A percentile compares a stretch with the other conserved stretches of the same genome.
Conservation (phyloP, 495 filamentous ascomycete genomes). For the Amniculicola lignicola region DNA sequence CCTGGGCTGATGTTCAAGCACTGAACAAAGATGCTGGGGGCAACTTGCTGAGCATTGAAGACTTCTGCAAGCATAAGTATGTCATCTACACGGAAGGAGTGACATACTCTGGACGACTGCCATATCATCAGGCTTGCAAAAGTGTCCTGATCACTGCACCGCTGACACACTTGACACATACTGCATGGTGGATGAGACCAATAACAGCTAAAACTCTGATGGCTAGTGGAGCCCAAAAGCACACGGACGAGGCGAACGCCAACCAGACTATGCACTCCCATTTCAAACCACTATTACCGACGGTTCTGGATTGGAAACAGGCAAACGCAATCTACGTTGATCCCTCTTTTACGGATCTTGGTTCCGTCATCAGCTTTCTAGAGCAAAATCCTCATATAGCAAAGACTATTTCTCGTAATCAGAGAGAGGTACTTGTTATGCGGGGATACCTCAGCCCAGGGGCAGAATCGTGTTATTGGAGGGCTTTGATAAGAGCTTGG, state of each 20-base stretch:
- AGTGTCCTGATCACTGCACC: conserved; percentile 10
- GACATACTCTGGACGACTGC: conserved; percentile 15
- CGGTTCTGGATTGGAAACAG: neutral
- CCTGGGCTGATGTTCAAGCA: conserved; percentile 47
- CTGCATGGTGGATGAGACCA: neutral
- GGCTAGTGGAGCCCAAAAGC: neutral
- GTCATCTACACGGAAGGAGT: conserved; percentile 21
- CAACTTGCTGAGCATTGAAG: conserved; percentile 1
- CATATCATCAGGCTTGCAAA: conserved; percentile 17
- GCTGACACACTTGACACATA: conserved; percentile 5
- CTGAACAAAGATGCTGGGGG: neutral
- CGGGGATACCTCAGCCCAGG: conserved; percentile 55
- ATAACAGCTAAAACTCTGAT: conserved; percentile 2
- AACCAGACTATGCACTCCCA: neutral
- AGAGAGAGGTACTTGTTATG: conserved; percentile 43
- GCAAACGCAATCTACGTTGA: conserved; percentile 56
- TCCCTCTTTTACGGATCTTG: conserved; percentile 52
- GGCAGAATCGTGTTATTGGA: conserved; percentile 46
- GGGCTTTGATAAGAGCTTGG: conserved; percentile 51
- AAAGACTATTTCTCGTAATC: conserved; percentile 54
- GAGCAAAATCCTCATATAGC: conserved; percentile 49
- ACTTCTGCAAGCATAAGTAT: conserved; percentile 21
- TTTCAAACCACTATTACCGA: neutral
- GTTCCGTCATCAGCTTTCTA: conserved; percentile 51
- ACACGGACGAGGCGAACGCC: neutral